Base-by-base conservation (phyloP, 2,329 filamentous ascomycete genomes). In the Westerdykella aurantiaca region DNA sequence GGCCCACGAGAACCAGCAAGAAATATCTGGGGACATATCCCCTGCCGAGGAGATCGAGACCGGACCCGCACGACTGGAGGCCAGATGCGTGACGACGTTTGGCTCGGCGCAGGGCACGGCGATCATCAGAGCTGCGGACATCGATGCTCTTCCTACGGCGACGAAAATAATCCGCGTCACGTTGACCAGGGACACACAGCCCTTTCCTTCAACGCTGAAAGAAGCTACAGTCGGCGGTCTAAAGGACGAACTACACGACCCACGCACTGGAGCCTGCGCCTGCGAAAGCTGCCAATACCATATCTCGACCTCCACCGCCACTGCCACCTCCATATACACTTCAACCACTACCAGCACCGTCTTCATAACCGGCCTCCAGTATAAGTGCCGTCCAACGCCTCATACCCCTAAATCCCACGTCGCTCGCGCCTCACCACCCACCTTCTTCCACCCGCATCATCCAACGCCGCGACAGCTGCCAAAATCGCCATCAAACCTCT, bases 361-460 rank as follows among this genome's bases (percentile, higher is more conserved):
- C 31, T 13, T 34, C 31, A 34, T 22, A 34, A 41, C 6, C 9
- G 3, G 22, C 37, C 43, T 44, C 41, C 44, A 25, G 34, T 13
- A 44, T 18, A 41, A 34, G 39, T 33, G 34, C 21, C 25, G 2
- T 22, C 25, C 33, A 38, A 22, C 37, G 14, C 13, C 34, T 39
- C 3, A 25, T 2, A 23, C 22, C 17, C 21, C 17, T 31, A 4
- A 31, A 25, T 16, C 1, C 7, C 31, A 2, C 25, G 6, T 14
- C 38, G 16, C 18, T 16, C 21, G 14, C 45, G 25, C 25, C 12
- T 49, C 48, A 18, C 48, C 47, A 3, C 41, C 44, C 14, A 37
- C 39, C 37, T 14, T 11, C 18, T 29, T 38, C 22, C 6, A 29
- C 13, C 35, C 9, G 39, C 38, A 31, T 10, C 37, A 43, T 14